Percentiles rank a stretch among this genome's conserved stretches.
These are phyloP conservation scores for Colletotrichum higginsianum DNA, from an alignment of 2,329 filamentous ascomycete species.

Conservation along the genomic window DNA sequence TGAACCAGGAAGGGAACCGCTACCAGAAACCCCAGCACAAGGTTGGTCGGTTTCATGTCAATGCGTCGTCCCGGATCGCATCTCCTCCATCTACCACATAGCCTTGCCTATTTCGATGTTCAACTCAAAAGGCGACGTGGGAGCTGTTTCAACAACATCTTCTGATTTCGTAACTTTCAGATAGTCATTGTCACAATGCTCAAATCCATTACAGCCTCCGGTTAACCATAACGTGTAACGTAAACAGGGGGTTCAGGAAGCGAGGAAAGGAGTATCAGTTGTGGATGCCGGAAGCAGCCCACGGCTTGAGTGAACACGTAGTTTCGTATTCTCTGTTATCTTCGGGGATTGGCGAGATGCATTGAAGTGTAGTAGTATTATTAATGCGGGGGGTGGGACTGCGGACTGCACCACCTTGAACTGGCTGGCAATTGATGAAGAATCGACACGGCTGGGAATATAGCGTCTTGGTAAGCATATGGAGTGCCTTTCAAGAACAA, in stretches of 20 bases:
- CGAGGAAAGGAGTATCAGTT: neutral
- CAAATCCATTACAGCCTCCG: neutral
- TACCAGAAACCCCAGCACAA: slow-evolving; percentile 18
- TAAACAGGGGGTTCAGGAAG: neutral
- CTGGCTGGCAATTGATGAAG: slow-evolving; percentile 18
- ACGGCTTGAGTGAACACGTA: neutral
- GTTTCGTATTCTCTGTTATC: slow-evolving; percentile 28
- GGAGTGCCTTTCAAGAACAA: slow-evolving; percentile 27
- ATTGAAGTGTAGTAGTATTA: neutral
- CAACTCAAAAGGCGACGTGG: neutral
- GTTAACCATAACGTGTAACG: neutral
- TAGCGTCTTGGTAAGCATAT: slow-evolving; percentile 21
- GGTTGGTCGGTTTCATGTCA: slow-evolving; percentile 13
- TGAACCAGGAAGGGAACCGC: neutral
- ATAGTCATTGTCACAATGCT: neutral
- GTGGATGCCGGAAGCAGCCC: too few relatives aligned
- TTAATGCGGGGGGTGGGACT: neutral
- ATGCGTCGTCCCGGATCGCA: neutral
- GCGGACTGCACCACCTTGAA: slow-evolving; percentile 12
- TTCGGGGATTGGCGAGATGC: slow-evolving; percentile 9
- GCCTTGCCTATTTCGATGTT: slow-evolving; percentile 13
- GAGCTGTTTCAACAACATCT: neutral
- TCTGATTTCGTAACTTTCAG: neutral
- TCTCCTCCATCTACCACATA: neutral
- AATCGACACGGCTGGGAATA: slow-evolving; percentile 10